phyloP scores from a whole-genome alignment of 1,139 yeast species.

The Suhomyces maxii region DNA sequence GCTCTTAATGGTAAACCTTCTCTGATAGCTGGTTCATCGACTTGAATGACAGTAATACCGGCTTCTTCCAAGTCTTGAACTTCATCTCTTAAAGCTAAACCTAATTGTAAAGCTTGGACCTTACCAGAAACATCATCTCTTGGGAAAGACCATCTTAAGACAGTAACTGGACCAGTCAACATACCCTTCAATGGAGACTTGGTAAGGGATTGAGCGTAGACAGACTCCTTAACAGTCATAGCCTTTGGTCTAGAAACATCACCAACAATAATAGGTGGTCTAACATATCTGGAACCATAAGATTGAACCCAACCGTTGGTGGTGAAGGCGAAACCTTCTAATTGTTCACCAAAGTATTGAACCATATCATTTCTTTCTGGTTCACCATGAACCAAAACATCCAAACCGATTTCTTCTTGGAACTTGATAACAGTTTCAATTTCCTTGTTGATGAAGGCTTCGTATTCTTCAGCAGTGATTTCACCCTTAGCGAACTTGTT shows the following conservation, averaged over 20 bases:
- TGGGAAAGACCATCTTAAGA: constrained; percentile 99
- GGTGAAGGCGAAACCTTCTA: constrained; percentile 97
- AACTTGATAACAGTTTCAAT: constrained; percentile 92
- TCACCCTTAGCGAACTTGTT: constrained; percentile 97
- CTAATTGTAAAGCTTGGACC: constrained; percentile 95
- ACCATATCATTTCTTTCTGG: constrained; percentile 99
- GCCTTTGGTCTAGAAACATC: constrained; percentile 98
- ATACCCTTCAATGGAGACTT: constrained; percentile 98
- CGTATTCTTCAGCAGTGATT: constrained; percentile 91
- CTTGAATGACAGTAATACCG: constrained; percentile 97
- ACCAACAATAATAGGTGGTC: constrained; percentile 99
- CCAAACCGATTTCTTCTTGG: constrained; percentile 98
- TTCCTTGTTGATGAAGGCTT: constrained; percentile 93
- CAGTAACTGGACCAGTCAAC: constrained; percentile 99
- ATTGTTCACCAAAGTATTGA: constrained; percentile 98
- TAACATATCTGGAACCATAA: constrained; percentile 98
- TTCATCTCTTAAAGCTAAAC: constrained; percentile 97
- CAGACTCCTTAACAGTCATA: constrained; percentile 98
- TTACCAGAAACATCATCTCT: constrained; percentile 96
- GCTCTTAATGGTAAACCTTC: constrained; percentile 99
- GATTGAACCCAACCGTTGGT: constrained; percentile 99
- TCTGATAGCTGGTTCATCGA: constrained; percentile 99
- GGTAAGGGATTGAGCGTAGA: constrained; percentile 96
- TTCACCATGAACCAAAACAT: constrained; percentile 98
- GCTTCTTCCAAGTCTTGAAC: constrained; percentile 97